Evolutionary conservation across 2,329 filamentous ascomycete genomes (phyloP).

Genomic region (Rachicladosporium sp.): DNA sequence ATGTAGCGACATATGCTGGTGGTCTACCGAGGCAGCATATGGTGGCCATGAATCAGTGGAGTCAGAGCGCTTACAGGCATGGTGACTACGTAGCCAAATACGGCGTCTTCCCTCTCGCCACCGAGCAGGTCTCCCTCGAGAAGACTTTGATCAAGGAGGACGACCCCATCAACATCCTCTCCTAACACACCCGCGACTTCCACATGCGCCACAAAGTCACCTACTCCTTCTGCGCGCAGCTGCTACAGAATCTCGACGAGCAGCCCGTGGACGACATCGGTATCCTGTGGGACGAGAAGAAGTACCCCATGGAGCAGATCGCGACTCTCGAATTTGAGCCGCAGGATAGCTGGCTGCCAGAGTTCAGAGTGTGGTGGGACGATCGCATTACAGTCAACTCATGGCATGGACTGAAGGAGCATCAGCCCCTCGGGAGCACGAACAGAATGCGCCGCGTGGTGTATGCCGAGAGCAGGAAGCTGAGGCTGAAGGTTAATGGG

Average conservation of each 20-base stretch:
- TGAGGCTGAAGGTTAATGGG: conserved; percentile 28
- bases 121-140: conserved; percentile 18
- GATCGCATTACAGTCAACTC: conserved; percentile 28
- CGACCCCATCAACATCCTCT: conserved; percentile 22
- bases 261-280: conserved; percentile 25
- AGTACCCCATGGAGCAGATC: conserved; percentile 22
- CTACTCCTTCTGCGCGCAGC: conserved; percentile 23
- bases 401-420: conserved; percentile 28
- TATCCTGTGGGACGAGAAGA: conserved; percentile 21
- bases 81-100: conserved; percentile 24
- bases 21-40: conserved; percentile 21
- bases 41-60: conserved; percentile 24
- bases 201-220: conserved; percentile 23
- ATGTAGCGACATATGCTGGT: conserved; percentile 18
- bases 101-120: conserved; percentile 20
- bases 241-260: conserved; percentile 22
- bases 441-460: conserved; percentile 30
- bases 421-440: conserved; percentile 28
- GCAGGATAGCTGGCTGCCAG: conserved; percentile 29
- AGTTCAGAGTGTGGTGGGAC: conserved; percentile 30
- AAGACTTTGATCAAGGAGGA: conserved; percentile 16
- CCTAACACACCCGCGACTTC: conserved; percentile 20
- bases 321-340: conserved; percentile 28
- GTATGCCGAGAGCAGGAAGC: conserved; percentile 29
- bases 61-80: conserved; percentile 24